These are phyloP conservation scores for Lunasporangiospora selenospora DNA, from an alignment of 192 early-diverging fungal genomes.

Conservation along the genomic window DNA sequence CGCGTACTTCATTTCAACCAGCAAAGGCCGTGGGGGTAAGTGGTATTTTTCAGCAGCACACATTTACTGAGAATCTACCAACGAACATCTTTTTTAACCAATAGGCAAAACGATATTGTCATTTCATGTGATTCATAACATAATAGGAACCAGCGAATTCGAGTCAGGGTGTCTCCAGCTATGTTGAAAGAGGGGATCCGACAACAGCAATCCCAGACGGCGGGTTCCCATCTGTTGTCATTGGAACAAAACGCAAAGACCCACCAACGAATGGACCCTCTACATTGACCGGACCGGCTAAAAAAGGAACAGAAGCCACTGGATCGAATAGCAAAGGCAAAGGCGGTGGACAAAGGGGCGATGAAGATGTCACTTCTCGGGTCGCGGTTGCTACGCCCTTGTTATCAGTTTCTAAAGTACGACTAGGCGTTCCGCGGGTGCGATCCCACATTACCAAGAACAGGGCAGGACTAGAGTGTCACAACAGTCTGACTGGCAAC, in stretches of 20 bases:
- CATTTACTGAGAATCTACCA: too few relatives aligned
- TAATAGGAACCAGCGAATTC: neutral
- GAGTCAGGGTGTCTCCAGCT: constrained; percentile 39
- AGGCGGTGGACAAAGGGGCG: constrained; percentile 7
- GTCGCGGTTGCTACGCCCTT: constrained; percentile 48
- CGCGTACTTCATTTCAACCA: neutral
- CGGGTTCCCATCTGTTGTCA: constrained; percentile 48
- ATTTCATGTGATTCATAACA: too few relatives aligned
- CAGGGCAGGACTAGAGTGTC: constrained; percentile 33
- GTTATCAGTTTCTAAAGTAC: constrained; percentile 51
- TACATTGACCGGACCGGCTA: constrained; percentile 9
- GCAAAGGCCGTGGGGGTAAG: too few relatives aligned
- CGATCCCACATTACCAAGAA: constrained; percentile 46
- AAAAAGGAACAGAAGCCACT: constrained; percentile 16
- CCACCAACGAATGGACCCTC: constrained; percentile 12
- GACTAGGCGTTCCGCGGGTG: constrained; percentile 55
- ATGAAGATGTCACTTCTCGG: constrained; percentile 26
- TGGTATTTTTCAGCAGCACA: too few relatives aligned
- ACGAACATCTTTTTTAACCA: too few relatives aligned
- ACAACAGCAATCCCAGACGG: constrained; percentile 35
- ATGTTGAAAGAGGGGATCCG: constrained; percentile 50
- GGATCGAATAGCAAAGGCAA: constrained; percentile 21
- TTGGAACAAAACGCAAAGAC: constrained; percentile 59
- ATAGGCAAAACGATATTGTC: too few relatives aligned
- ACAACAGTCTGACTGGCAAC: constrained; percentile 33